phyloP scores from a whole-genome alignment of 2,329 filamentous ascomycete species.

The Xylaria sp. region DNA sequence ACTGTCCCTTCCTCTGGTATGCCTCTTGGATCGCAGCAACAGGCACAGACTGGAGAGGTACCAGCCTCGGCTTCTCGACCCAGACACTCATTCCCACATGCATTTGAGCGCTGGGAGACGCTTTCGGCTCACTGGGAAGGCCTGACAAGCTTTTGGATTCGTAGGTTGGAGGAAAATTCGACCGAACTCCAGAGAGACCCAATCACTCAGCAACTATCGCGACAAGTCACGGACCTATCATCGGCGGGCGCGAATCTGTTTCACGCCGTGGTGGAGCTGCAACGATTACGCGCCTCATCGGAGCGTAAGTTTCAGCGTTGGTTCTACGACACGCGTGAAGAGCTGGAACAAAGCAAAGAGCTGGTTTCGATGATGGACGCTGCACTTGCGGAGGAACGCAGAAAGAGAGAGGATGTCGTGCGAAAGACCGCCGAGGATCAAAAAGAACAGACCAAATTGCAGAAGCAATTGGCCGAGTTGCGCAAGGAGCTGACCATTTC shows the following conservation, averaged over 20 bases:
- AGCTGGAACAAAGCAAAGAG: constrained; percentile 81
- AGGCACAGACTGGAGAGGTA: constrained; percentile 33
- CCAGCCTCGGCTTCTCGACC: constrained; percentile 30
- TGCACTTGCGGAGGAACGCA: constrained; percentile 68
- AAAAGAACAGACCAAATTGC: constrained; percentile 61
- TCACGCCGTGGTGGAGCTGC: constrained; percentile 93
- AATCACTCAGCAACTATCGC: constrained; percentile 78
- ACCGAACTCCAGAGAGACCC: constrained; percentile 79
- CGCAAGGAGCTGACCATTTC: constrained; percentile 89
- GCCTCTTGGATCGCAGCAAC: constrained; percentile 26
- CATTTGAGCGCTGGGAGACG: constrained; percentile 96
- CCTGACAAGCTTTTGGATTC: constrained; percentile 94
- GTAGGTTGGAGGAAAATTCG: constrained; percentile 82
- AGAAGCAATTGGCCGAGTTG: constrained; percentile 83
- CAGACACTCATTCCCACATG: constrained; percentile 81
- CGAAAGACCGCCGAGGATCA: constrained; percentile 61
- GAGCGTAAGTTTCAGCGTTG: constrained; percentile 97
- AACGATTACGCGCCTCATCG: constrained; percentile 86
- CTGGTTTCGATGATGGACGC: constrained; percentile 73
- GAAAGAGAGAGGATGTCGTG: constrained; percentile 61
- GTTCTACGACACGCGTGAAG: constrained; percentile 91
- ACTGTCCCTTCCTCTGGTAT: constrained; percentile 29
- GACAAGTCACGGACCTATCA: constrained; percentile 95
- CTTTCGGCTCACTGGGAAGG: constrained; percentile 98
- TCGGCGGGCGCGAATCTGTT: constrained; percentile 95